Evolutionary conservation across 192 early-diverging fungal genomes (phyloP), one percentile per base, ranked within the genome.

Genomic region (Geranomyces variabilis): DNA sequence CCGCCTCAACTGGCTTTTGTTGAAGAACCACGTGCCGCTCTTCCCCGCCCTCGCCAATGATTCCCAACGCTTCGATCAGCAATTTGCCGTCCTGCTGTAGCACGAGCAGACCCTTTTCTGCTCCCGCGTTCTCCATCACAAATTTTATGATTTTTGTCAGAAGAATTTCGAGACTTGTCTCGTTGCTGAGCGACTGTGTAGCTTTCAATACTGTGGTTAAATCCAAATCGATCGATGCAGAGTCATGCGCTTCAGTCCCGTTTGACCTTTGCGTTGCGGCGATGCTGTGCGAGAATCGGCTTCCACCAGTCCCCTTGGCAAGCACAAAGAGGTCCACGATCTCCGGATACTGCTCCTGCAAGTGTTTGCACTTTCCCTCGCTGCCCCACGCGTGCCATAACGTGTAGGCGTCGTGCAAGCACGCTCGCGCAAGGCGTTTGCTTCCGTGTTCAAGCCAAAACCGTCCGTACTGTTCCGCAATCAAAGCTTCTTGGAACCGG

Each of bases 161-260:
- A 10, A 85, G 60, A 0, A 64, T 62, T 22, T 83, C 81, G 45
- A 85, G 65, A 43, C 78, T 74, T 0, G 77, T 81, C 58, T 85
- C 84, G 30, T 79, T 79, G 30, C 75, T 77, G 47, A 85, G 68
- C 19, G 79, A 73, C 48, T 85, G 76, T 21, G 84, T 66, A 15
- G 81, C 81, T 65, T 83, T 81, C n/a, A 81, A 55, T 1, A 81
- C 71, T 31, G 84, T 85, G n/a, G 76, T 79, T n/a, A 79, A 51
- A 69, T 85, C 84, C 55, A 85, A 53, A 65, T 85, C 81, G 9
- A 79, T 56, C 28, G 56, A 45, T 33, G 28, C 44, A 1, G 73
- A 68, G 21, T 57, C 66, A 28, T 67, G 66, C 5, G 49, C 26
- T 56, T 66, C 71, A n/a, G 71, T 66, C 2, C 31, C 62, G n/a